phyloP scores from a whole-genome alignment of 495 filamentous ascomycete genomes.

The Cercophora sp. region DNA sequence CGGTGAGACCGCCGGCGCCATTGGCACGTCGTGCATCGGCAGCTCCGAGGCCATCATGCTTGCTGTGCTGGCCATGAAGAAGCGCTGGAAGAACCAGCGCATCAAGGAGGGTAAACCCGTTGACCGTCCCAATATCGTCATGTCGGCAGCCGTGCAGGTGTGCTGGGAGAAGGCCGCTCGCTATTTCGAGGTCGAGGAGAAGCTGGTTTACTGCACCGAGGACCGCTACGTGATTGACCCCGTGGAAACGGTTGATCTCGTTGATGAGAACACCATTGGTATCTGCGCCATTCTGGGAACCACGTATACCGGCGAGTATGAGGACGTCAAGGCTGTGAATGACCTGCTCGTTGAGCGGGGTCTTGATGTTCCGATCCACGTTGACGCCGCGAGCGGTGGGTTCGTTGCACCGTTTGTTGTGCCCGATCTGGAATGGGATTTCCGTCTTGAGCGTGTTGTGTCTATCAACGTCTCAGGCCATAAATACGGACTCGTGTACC shows the following conservation, averaged over 20 bases:
- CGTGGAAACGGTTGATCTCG: slow-evolving; percentile 69
- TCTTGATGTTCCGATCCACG: slow-evolving; percentile 80
- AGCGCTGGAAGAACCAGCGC: slow-evolving; percentile 83
- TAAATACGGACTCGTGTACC: slow-evolving; percentile 69
- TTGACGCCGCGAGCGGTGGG: slow-evolving; percentile 85
- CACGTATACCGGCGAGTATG: slow-evolving; percentile 94
- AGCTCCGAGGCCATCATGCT: slow-evolving; percentile 91
- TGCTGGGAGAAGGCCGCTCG: slow-evolving; percentile 96
- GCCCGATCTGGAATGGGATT: slow-evolving; percentile 83
- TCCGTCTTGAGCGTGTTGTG: slow-evolving; percentile 77
- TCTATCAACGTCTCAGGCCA: slow-evolving; percentile 92
- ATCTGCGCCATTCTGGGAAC: slow-evolving; percentile 87
- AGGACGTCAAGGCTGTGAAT: slow-evolving; percentile 86
- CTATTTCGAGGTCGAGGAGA: slow-evolving; percentile 91
- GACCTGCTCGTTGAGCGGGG: slow-evolving; percentile 67
- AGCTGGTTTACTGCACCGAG: slow-evolving; percentile 77
- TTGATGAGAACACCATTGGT: slow-evolving; percentile 94
- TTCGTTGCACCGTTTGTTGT: slow-evolving; percentile 86
- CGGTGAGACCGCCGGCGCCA: slow-evolving; percentile 49
- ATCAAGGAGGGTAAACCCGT: slow-evolving; percentile 69
- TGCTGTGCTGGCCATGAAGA: slow-evolving; percentile 89
- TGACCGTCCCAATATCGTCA: slow-evolving; percentile 80
- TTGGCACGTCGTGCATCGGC: slow-evolving; percentile 84
- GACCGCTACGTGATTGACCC: slow-evolving; percentile 86
- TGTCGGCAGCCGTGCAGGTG: slow-evolving; percentile 89